phyloP scores from a whole-genome alignment of 2,329 filamentous ascomycete species.

The Harringtonia aguacate region DNA sequence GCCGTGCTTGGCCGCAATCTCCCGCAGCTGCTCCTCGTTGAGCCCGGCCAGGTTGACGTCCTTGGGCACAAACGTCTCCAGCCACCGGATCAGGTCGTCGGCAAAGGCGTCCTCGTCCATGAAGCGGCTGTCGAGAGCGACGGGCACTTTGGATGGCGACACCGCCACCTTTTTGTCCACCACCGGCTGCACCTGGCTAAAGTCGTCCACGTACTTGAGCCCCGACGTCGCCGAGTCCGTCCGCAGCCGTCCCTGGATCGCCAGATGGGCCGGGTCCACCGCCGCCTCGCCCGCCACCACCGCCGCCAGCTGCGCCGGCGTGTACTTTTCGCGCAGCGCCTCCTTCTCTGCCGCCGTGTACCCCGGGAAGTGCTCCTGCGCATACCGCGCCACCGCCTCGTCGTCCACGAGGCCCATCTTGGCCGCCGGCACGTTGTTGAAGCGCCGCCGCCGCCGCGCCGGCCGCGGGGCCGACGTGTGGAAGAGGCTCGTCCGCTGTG shows the following conservation, averaged over 20 bases:
- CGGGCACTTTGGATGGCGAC: conserved; percentile 20
- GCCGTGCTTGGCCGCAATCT: conserved; percentile 18
- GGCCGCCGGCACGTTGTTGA: conserved; percentile 40
- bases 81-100: conserved; percentile 42
- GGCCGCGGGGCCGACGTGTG: conserved; percentile 39
- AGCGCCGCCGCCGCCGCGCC: conserved; percentile 35
- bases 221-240: conserved; percentile 57
- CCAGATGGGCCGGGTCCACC: conserved; percentile 64
- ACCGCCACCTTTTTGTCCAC: conserved; percentile 61
- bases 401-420: conserved; percentile 39
- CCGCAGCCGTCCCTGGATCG: conserved; percentile 60
- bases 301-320: conserved; percentile 68
- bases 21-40: conserved; percentile 13
- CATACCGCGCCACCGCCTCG: conserved; percentile 31
- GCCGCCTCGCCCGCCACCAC: conserved; percentile 71
- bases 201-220: conserved; percentile 66
- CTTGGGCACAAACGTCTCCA: conserved; percentile 23
- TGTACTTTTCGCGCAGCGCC: conserved; percentile 57
- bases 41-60: conserved; percentile 15
- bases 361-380: conserved; percentile 41
- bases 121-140: conserved; percentile 40
- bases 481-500: conserved; percentile 22
- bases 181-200: conserved; percentile 64
- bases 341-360: conserved; percentile 59
- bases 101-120: conserved; percentile 52